Conservation (phyloP, 495 filamentous ascomycete species). For the Lepidopterella palustris region DNA sequence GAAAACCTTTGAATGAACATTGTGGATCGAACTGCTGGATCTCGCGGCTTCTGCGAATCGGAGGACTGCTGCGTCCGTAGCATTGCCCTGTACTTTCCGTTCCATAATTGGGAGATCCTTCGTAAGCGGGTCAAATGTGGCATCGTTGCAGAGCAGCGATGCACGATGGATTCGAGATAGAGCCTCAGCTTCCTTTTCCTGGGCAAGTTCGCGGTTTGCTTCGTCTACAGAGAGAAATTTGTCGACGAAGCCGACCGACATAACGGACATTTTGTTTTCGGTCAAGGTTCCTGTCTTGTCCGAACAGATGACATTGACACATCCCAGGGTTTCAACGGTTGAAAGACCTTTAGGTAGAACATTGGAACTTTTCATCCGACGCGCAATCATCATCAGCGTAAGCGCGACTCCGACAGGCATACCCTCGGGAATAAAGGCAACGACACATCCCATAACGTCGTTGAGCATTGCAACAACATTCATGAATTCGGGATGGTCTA, state of each 20-base stretch:
- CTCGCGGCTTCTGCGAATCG: conserved; percentile 27
- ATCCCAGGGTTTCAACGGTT: conserved; percentile 34
- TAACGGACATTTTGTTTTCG: conserved; percentile 26
- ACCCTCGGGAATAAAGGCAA: conserved; percentile 39
- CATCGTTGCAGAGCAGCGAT: conserved; percentile 33
- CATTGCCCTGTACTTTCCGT: conserved; percentile 34
- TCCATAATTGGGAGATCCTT: conserved; percentile 28
- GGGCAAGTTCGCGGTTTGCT: background rate
- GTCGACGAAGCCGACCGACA: conserved; percentile 11
- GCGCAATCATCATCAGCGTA: conserved; percentile 36
- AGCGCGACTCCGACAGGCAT: conserved; percentile 37
- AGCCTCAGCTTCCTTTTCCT: background rate
- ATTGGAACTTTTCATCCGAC: conserved; percentile 34
- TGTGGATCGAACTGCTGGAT: background rate
- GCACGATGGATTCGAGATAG: conserved; percentile 22
- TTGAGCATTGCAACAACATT: conserved; percentile 31
- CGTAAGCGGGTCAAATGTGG: conserved; percentile 30
- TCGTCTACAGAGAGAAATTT: background rate
- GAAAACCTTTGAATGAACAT: conserved; percentile 20
- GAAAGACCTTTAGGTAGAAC: conserved; percentile 34
- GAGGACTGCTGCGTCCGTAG: conserved; percentile 35
- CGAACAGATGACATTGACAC: conserved; percentile 23
- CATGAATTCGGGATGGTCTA: conserved; percentile 23
- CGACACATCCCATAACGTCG: conserved; percentile 36
- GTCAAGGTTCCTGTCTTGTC: conserved; percentile 43